Percentiles rank a stretch among this genome's conserved stretches.
Conservation (phyloP, 2,329 filamentous ascomycete genomes). For the Microdochium nivale region DNA sequence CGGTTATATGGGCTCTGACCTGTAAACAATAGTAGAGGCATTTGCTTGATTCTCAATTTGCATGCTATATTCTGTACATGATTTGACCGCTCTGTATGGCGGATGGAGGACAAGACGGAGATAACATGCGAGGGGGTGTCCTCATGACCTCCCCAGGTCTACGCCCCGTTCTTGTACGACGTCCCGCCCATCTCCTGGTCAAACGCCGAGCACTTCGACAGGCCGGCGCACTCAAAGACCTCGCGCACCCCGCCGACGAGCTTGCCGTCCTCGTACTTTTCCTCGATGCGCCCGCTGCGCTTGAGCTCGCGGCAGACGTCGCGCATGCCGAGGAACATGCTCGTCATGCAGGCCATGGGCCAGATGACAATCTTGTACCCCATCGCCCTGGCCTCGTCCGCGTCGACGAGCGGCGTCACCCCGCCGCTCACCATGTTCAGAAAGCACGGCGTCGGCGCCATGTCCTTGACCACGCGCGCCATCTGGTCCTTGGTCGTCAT, state of each 20-base stretch:
- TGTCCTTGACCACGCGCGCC: slow-evolving; percentile 24
- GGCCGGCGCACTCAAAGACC: not conserved
- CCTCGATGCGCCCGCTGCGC: slow-evolving; percentile 18
- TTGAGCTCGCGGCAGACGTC: slow-evolving; percentile 21
- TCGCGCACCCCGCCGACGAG: slow-evolving; percentile 11
- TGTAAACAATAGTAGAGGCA: no score
- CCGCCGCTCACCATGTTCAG: slow-evolving; percentile 23
- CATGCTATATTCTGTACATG: no score
- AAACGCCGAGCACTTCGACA: not conserved
- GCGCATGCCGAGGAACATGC: slow-evolving; percentile 19
- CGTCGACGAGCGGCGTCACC: slow-evolving; percentile 20
- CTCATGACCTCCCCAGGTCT: no score
- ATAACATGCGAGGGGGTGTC: no score
- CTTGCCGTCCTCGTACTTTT: slow-evolving; percentile 14
- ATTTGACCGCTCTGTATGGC: no score
- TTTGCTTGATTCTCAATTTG: no score
- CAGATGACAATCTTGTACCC: slow-evolving; percentile 23
- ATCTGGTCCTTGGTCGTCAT: slow-evolving; percentile 35
- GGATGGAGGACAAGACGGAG: no score
- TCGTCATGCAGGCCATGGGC: slow-evolving; percentile 20
- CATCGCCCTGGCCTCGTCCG: slow-evolving; percentile 14
- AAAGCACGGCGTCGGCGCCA: slow-evolving; percentile 19
- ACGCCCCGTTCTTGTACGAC: not conserved
- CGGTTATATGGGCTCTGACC: no score
- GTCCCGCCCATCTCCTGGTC: not conserved